Base-by-base conservation (phyloP, 1,139 yeast genomes). In the Protomyces gravidus region DNA sequence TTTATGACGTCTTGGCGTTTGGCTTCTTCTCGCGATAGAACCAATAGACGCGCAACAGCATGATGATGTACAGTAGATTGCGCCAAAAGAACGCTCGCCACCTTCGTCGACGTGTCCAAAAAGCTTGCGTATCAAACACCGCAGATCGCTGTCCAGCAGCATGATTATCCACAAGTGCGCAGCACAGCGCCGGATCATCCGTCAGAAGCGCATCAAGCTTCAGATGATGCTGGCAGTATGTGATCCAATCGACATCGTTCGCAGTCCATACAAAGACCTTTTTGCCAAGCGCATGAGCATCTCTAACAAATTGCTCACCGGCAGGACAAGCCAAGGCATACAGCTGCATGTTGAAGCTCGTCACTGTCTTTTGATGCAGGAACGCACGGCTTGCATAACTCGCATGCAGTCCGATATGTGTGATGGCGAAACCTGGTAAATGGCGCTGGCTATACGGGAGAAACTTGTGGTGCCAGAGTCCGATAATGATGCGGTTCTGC, bases 261-360 rank as follows among this genome's bases (percentile, higher is more conserved):
- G 89, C 78, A 0, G 97, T 90, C 97, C 97, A 90, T 21, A 86
- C 74, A 71, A 82, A 88, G 15, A 88, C 73, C 55, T 78, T 76
- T 60, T 85, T 70, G 59, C 79, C 75, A 50, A 80, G 75, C 3
- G 73, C 62, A 21, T 76, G 66, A 21, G 78, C 71, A 2, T 75
- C 73, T 0, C 70, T 63, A 57, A 76, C 66, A 17, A 75, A 64
- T 1, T 67, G 63, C 21, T 71, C 69, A 47, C 80, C 82, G 13
- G 75, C 76, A 1, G 68, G 63, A 1, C 78, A 72, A 67, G 78
- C 74, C 1, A 80, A 70, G 2, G 78, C 69, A 30, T 75, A 68
- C 55, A 71, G 72, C 51, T 75, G 69, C 42, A 80, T 67, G 9
- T 81, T 75, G 30, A 80, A 72, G 32, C 79, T 81, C 48, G 69